Evolutionary conservation across 352 stramenopile genomes (phyloP).

Genomic region (Peronospora belbahrii): DNA sequence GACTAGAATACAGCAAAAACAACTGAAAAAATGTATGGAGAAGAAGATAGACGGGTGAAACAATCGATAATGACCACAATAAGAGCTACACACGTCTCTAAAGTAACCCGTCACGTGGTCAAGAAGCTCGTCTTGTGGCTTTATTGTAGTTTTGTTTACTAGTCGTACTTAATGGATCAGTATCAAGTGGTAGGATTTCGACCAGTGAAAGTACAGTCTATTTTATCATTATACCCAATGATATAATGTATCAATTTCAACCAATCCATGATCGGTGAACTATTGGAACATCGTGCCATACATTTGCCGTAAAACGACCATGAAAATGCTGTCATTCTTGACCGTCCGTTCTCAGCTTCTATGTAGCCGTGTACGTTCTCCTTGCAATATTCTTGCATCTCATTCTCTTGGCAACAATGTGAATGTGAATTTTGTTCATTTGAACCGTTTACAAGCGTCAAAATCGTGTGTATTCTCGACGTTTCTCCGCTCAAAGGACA

Average conservation of each 20-base stretch:
- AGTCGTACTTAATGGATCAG: slow-evolving; percentile 10
- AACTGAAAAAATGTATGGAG: slow-evolving; percentile 9
- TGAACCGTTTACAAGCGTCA: neutral
- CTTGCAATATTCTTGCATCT: neutral
- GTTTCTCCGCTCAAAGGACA: slow-evolving; percentile 2
- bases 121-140: slow-evolving; percentile 6
- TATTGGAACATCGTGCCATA: neutral
- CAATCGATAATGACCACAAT: neutral
- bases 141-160: slow-evolving; percentile 1
- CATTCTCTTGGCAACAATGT: slow-evolving; percentile 1
- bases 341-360: slow-evolving; percentile 10
- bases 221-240: slow-evolving; percentile 4
- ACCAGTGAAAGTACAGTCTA: slow-evolving; percentile 1
- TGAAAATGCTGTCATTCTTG: slow-evolving; percentile 18
- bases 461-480: slow-evolving; percentile 12
- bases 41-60: neutral
- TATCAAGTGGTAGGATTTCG: neutral
- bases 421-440: neutral
- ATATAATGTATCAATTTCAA: neutral
- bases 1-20: neutral
- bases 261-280: neutral
- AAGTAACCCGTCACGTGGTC: slow-evolving; percentile 6
- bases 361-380: neutral
- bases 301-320: no score
- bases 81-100: slow-evolving; percentile 6